Evolutionary conservation across 345 rosid genomes (phyloP).

Genomic region (Bruguiera sexangula): DNA sequence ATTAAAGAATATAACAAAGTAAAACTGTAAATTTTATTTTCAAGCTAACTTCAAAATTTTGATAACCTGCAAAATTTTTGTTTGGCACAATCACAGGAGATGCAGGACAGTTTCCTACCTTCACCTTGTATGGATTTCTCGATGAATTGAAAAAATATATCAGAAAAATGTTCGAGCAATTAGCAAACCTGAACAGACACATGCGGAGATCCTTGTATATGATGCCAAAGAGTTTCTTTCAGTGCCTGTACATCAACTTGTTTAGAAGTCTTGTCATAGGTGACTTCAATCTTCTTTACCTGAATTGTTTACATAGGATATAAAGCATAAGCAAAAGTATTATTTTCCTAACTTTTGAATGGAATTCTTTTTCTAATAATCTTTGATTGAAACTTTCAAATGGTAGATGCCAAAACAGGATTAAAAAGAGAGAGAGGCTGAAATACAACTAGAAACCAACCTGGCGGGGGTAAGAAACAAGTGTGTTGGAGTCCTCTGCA

Average conservation of each 20-base stretch:
- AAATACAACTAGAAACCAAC: constrained; percentile 27
- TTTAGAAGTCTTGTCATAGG: constrained; percentile 82
- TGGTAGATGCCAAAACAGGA: neutral
- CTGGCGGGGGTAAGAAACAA: constrained; percentile 95
- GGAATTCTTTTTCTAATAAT: neutral
- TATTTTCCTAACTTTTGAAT: neutral
- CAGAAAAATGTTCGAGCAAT: neutral
- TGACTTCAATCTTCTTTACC: constrained; percentile 79
- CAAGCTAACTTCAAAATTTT: too few species aligned
- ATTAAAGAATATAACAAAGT: too few species aligned
- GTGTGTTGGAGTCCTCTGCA: constrained; percentile 46
- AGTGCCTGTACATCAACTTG: constrained; percentile 89
- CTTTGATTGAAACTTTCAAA: neutral
- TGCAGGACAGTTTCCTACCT: too few species aligned
- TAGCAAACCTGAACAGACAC: constrained; percentile 40
- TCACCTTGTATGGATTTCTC: neutral
- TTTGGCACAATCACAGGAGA: too few species aligned
- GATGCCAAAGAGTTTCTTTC: constrained; percentile 85
- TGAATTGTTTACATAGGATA: constrained; percentile 24
- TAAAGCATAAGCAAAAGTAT: neutral
- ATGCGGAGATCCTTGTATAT: constrained; percentile 51
- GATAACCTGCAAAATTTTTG: too few species aligned
- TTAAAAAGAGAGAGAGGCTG: constrained; percentile 4
- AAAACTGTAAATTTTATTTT: too few species aligned
- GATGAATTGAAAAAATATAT: neutral